Conservation (phyloP, 2,329 filamentous ascomycete genomes). For the Cladosporium sp. region DNA sequence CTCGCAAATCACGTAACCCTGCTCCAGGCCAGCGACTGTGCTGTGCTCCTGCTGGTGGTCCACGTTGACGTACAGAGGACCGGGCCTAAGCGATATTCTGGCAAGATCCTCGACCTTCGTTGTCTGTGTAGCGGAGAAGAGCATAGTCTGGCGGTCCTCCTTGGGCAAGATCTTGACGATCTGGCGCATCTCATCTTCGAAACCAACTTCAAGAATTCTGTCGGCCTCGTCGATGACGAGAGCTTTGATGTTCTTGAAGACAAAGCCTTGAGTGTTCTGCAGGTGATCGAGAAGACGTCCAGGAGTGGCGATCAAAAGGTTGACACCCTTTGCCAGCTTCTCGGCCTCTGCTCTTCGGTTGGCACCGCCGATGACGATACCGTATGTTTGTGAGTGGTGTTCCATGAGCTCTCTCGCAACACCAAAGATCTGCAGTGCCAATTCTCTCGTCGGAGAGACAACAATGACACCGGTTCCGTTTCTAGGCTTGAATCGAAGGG, state of each 20-base stretch:
- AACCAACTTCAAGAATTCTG: constrained; percentile 91
- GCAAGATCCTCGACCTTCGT: constrained; percentile 98
- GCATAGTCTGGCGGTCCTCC: constrained; percentile 84
- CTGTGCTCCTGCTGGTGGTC: constrained; percentile 83
- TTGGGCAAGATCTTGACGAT: constrained; percentile 91
- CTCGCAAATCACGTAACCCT: constrained; percentile 92
- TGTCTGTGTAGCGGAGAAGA: constrained; percentile 98
- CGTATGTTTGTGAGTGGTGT: constrained; percentile 89
- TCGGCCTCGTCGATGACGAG: constrained; percentile 96
- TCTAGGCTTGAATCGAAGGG: constrained; percentile 86
- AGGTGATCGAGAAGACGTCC: constrained; percentile 90
- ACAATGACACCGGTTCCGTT: constrained; percentile 90
- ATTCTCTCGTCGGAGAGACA: constrained; percentile 85
- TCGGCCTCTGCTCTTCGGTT: constrained; percentile 86
- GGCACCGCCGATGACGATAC: constrained; percentile 92
- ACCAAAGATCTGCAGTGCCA: constrained; percentile 93
- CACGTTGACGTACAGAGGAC: constrained; percentile 94
- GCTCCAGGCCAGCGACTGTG: constrained; percentile 88
- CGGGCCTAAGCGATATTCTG: constrained; percentile 82
- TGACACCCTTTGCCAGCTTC: constrained; percentile 90
- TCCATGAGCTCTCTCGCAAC: constrained; percentile 90
- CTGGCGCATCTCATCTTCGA: constrained; percentile 96
- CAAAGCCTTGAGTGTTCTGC: constrained; percentile 81
- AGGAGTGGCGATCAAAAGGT: constrained; percentile 88
- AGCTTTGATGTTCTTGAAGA: constrained; percentile 87